Evolutionary conservation across 1,284 basidiomycete species (phyloP).

Genomic region (Cystobasidiaceae sp.): DNA sequence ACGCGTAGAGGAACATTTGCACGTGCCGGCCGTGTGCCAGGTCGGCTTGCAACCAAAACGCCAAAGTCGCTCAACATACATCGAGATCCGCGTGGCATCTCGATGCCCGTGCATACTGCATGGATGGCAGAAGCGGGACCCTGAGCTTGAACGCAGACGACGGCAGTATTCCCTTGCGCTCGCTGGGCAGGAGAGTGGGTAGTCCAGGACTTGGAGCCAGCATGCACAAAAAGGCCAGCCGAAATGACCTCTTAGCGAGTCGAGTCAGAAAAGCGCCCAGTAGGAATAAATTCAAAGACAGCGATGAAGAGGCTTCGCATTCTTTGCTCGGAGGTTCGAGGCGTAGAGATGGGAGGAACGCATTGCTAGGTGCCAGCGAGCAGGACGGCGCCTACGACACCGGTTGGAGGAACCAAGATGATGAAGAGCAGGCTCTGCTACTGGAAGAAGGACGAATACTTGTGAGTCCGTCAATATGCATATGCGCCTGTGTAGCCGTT

Average conservation of each 20-base stretch:
- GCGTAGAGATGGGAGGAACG: not conserved
- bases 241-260: not conserved
- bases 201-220: not conserved
- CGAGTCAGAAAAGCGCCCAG: constrained; percentile 11
- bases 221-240: constrained; percentile 11
- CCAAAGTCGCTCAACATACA: too few species aligned
- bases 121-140: constrained; percentile 2
- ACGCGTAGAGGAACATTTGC: too few species aligned
- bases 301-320: constrained; percentile 25
- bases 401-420: constrained; percentile 37
- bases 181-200: not conserved
- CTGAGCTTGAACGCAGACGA: not conserved
- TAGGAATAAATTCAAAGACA: constrained; percentile 23
- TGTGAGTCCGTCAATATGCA: constrained; percentile 32
- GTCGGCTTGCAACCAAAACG: too few species aligned
- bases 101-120: constrained; percentile 10
- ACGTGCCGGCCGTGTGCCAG: too few species aligned
- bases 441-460: constrained; percentile 28
- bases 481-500: constrained; percentile 8
- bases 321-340: not conserved
- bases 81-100: too few species aligned
- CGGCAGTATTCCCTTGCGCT: constrained; percentile 25
- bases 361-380: constrained; percentile 10
- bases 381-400: constrained; percentile 30
- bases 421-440: constrained; percentile 37